A percentile compares a stretch with the other conserved stretches of the same genome.
Conservation (phyloP, 2,329 filamentous ascomycete species). For the Diplodia mutila region DNA sequence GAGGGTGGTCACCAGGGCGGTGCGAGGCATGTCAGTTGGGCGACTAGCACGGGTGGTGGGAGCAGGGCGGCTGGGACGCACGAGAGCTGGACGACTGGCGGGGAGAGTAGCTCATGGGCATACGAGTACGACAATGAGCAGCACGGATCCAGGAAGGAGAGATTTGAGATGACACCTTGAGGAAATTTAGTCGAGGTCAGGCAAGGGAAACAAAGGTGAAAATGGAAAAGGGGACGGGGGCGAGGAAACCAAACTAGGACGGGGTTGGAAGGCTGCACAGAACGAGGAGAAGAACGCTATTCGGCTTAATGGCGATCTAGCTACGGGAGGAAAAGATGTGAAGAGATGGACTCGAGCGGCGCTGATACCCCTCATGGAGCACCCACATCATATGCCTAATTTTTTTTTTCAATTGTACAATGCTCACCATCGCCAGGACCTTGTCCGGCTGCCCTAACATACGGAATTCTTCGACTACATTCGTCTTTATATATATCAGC, state of each 20-base stretch:
- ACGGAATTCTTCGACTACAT: not conserved
- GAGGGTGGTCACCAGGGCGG: not conserved
- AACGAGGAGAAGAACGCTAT: not conserved
- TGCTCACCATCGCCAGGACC: not conserved
- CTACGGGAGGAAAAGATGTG: not conserved
- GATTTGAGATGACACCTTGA: slow-evolving; percentile 21
- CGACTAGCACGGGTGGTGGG: not conserved
- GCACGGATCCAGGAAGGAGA: slow-evolving; percentile 3
- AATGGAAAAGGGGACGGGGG: not conserved
- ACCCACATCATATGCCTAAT: not conserved
- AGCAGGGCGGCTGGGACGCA: not conserved
- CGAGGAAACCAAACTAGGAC: not conserved
- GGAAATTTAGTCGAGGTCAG: no score
- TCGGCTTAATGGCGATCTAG: not conserved
- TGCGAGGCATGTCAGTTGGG: slow-evolving; percentile 7
- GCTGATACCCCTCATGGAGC: not conserved
- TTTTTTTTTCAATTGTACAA: not conserved
- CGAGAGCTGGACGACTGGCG: not conserved
- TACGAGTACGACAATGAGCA: slow-evolving; percentile 1
- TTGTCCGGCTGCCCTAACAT: not conserved
- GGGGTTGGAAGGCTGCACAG: not conserved
- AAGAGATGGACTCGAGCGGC: not conserved
- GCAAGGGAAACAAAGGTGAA: not conserved
- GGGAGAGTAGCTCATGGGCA: slow-evolving; percentile 8
- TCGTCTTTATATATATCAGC: not conserved